Evolutionary conservation across 805 yeast species (phyloP).

Genomic region (Candida parachauliodes): DNA sequence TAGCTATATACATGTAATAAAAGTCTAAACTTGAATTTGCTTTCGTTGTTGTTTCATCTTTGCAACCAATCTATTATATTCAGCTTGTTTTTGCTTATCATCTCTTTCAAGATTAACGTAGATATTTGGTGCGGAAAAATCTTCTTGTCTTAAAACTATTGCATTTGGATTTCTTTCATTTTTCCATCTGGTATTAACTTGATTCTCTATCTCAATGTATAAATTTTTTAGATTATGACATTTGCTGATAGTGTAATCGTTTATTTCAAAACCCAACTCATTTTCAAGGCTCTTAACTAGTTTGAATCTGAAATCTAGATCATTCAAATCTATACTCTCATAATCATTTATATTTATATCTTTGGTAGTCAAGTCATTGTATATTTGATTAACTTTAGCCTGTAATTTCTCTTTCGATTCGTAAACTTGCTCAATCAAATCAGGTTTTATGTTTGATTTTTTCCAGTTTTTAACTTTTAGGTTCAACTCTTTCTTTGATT

Average conservation of each 20-base stretch:
- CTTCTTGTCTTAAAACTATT: slow-evolving; percentile 53
- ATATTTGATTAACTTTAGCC: slow-evolving; percentile 23
- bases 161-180: slow-evolving; percentile 76
- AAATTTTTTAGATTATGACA: slow-evolving; percentile 39
- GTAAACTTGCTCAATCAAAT: slow-evolving; percentile 25
- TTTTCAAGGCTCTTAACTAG: slow-evolving; percentile 47
- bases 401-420: slow-evolving; percentile 19
- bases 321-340: slow-evolving; percentile 24
- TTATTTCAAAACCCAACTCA: slow-evolving; percentile 48
- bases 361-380: slow-evolving; percentile 10
- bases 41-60: slow-evolving; percentile 33
- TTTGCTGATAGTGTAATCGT: slow-evolving; percentile 47
- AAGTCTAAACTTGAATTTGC: slow-evolving; percentile 2
- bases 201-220: slow-evolving; percentile 30
- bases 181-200: slow-evolving; percentile 41
- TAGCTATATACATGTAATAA: slow-evolving; percentile 2
- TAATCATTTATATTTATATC: slow-evolving; percentile 10
- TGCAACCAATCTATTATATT: slow-evolving; percentile 43
- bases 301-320: slow-evolving; percentile 48
- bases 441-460: slow-evolving; percentile 8
- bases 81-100: slow-evolving; percentile 42
- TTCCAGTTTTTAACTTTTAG: slow-evolving; percentile 38
- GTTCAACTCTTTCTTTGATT: slow-evolving; percentile 30
- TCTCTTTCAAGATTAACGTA: slow-evolving; percentile 50
- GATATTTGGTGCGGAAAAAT: slow-evolving; percentile 57